Base-by-base conservation (phyloP, 306 rosid species). In the Cicer pinnatifidum region DNA sequence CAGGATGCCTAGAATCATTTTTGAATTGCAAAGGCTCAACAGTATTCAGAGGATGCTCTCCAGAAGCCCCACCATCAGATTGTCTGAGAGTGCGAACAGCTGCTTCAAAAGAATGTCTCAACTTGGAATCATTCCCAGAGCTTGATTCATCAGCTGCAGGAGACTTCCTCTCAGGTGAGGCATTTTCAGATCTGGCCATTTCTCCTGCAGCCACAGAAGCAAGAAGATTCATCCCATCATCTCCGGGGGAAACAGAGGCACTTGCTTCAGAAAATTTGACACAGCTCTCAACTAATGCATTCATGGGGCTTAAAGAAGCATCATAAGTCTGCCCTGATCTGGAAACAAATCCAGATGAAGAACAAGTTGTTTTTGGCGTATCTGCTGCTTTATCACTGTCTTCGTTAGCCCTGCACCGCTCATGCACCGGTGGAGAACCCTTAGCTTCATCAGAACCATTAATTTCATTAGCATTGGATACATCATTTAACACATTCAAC, bases 141-240 rank as follows among this genome's bases (percentile, higher is more conserved):
- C 80, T 43, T 9, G 82, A 71, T 41, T 81, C 82, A 75, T 83
- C 92, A 37, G 72, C 86, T 8, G 78, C 68, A 40, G 85, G 78
- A 65, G 82, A 71, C 73, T 77, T 82, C 77, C 87, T 85, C 65
- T 71, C 89, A 0, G 96, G 95, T 33, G 93, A 82, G 17, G 78
- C 86, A 71, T 73, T 70, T 60, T 71, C 89, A 62, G 97, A 90
- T 84, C 90, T 86, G 13, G 91, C 84, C 48, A 90, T 89, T 77
- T 87, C 97, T 33, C 88, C 96, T 8, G 97, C 95, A 45, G 96
- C 97, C 61, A 93, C 98, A 73, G 88, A 82, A 53, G 97, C 98
- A 12, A 90, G 97, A 48, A 93, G 81, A 81, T 90, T 89, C 91
- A 90, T 93, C 20, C 98, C 98, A 75, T 92, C 91, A 76, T 93